Percentiles rank a stretch among this genome's conserved stretches.
These are phyloP conservation scores for Scenedesmus sp. DNA, from an alignment of 163 green algal genomes.

Conservation along the genomic window DNA sequence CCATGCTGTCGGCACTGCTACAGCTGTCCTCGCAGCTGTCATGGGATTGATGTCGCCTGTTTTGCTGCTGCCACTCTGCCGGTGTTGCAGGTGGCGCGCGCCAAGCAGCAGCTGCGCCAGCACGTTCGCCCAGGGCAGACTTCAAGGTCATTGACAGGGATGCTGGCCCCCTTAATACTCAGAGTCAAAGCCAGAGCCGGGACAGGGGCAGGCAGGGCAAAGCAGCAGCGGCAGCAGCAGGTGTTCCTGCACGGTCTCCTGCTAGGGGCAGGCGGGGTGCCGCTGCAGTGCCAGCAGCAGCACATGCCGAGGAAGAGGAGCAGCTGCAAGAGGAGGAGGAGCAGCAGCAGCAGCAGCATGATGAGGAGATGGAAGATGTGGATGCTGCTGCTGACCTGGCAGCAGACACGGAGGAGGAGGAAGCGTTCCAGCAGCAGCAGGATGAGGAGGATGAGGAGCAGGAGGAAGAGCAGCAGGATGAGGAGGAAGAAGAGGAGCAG, in stretches of 20 bases:
- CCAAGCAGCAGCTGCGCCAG: not conserved
- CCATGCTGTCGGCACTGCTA: not conserved
- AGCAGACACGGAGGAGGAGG: not conserved
- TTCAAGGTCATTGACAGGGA: not conserved
- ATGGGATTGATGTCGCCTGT: not conserved
- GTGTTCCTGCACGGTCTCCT: not conserved
- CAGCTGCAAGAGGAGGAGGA: not conserved
- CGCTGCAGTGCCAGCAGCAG: not conserved
- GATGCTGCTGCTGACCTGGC: not conserved
- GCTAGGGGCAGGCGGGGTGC: slow-evolving; percentile 1
- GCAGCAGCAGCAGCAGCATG: slow-evolving; percentile 5
- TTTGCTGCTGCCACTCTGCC: not conserved
- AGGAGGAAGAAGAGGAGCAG: not conserved
- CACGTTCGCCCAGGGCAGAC: not conserved
- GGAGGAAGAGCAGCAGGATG: not conserved
- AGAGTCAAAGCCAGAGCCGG: slow-evolving; percentile 36
- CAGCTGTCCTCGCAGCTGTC: no score
- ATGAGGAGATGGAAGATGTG: slow-evolving; percentile 24
- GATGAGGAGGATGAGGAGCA: not conserved
- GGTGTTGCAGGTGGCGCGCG: not conserved
- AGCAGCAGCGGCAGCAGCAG: slow-evolving; percentile 11
- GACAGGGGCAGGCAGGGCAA: not conserved
- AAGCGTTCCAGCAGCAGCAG: slow-evolving; percentile 23
- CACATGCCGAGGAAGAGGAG: not conserved
- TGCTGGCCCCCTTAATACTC: slow-evolving; percentile 9